Conservation (phyloP, 2,329 filamentous ascomycete species). For the Arthroderma uncinatum region DNA sequence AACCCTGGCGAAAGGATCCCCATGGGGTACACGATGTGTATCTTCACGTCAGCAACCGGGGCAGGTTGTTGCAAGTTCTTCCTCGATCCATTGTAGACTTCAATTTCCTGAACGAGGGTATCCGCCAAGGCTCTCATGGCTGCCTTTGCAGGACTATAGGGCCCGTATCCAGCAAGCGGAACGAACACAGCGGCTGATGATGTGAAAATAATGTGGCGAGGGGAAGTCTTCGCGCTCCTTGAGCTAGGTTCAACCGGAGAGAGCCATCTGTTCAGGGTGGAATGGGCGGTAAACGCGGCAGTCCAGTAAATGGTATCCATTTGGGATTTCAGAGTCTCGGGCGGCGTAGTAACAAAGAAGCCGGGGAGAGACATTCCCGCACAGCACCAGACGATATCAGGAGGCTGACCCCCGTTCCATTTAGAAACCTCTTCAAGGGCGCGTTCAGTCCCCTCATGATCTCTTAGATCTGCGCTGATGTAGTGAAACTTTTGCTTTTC, state of each 20-base stretch:
- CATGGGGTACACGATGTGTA: conserved; percentile 75
- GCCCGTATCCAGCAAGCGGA: conserved; percentile 66
- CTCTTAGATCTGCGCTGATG: conserved; percentile 72
- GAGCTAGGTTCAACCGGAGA: conserved; percentile 24
- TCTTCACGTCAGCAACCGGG: conserved; percentile 55
- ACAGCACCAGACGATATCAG: conserved; percentile 85
- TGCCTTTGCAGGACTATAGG: conserved; percentile 76
- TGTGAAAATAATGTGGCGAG: conserved; percentile 77
- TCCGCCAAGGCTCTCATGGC: conserved; percentile 77
- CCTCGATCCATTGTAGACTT: conserved; percentile 65
- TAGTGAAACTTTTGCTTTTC: conserved; percentile 66
- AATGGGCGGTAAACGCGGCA: conserved; percentile 72
- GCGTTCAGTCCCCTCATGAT: conserved; percentile 55
- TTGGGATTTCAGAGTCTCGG: conserved; percentile 57
- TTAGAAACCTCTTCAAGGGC: conserved; percentile 59
- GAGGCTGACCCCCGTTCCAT: conserved; percentile 65
- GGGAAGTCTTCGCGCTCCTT: conserved; percentile 24
- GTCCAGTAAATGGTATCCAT: conserved; percentile 94
- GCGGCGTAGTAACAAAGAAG: conserved; percentile 64
- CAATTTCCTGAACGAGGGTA: conserved; percentile 68
- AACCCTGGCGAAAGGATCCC: conserved; percentile 69
- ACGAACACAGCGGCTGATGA: conserved; percentile 65
- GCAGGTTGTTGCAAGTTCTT: conserved; percentile 30
- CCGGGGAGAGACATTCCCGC: conserved; percentile 64
- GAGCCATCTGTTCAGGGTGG: conserved; percentile 66